Evolutionary conservation across 495 filamentous ascomycete genomes (phyloP).

Genomic region (Podospora comata): DNA sequence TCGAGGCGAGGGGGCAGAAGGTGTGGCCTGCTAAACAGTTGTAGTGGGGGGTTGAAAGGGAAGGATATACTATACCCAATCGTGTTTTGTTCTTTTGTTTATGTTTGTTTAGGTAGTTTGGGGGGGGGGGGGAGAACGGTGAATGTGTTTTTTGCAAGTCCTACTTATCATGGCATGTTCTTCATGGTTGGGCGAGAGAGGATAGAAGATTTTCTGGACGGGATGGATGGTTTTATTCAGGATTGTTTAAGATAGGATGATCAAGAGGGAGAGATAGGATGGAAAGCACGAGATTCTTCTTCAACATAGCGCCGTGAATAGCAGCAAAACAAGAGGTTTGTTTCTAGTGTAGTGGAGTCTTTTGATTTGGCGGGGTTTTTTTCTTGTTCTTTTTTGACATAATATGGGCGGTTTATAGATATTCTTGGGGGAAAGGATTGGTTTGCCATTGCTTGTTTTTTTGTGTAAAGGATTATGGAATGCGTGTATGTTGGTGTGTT

Average conservation of each 20-base stretch:
- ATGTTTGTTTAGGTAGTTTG: background rate
- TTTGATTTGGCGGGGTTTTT: background rate
- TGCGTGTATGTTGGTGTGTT: background rate
- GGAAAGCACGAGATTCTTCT: too few species aligned
- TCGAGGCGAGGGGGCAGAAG: constrained; percentile 57
- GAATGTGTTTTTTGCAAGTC: background rate
- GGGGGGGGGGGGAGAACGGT: background rate
- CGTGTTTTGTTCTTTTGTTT: background rate
- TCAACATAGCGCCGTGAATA: too few species aligned
- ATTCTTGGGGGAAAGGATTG: background rate
- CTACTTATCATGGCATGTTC: background rate
- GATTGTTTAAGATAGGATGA: too few species aligned
- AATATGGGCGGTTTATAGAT: background rate
- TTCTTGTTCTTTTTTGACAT: background rate
- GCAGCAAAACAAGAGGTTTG: background rate
- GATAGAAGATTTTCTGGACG: too few species aligned
- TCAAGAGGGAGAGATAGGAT: too few species aligned
- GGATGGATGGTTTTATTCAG: too few species aligned
- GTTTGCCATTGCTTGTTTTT: background rate
- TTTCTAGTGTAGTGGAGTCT: background rate
- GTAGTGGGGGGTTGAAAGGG: too few species aligned
- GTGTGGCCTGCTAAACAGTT: background rate
- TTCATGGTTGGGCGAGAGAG: background rate
- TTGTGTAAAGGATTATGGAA: background rate
- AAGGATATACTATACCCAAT: background rate